These are phyloP conservation scores for Ophiostoma sp. DNA, from an alignment of 2,329 filamentous ascomycete species.

Conservation along the genomic window DNA sequence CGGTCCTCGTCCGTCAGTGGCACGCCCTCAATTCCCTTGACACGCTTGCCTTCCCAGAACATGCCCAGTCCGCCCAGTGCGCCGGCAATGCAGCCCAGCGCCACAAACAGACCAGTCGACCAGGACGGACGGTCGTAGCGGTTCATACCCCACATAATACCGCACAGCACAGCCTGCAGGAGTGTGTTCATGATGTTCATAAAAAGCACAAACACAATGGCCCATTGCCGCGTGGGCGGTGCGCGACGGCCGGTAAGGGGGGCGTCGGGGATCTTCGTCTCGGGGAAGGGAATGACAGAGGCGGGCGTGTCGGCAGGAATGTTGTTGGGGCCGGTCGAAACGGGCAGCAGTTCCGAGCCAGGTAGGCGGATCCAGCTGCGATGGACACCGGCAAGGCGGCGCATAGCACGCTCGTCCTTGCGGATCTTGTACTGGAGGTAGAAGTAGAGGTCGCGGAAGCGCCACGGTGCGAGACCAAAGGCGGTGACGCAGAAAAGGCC, in stretches of 20 bases:
- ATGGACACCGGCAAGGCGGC: slow-evolving; percentile 68
- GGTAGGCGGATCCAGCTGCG: slow-evolving; percentile 68
- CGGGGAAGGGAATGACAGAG: slow-evolving; percentile 57
- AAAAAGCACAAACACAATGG: slow-evolving; percentile 74
- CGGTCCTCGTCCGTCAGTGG: slow-evolving; percentile 54
- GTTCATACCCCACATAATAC: slow-evolving; percentile 79
- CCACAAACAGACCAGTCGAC: slow-evolving; percentile 75
- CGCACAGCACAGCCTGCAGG: slow-evolving; percentile 66
- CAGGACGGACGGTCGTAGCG: slow-evolving; percentile 69
- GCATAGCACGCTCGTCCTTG: slow-evolving; percentile 49
- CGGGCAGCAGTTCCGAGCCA: slow-evolving; percentile 56
- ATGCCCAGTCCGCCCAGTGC: slow-evolving; percentile 64
- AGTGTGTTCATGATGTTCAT: slow-evolving; percentile 74
- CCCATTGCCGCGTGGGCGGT: slow-evolving; percentile 63
- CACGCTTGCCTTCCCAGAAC: slow-evolving; percentile 64
- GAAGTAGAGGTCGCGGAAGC: slow-evolving; percentile 73
- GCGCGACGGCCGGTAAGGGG: slow-evolving; percentile 70
- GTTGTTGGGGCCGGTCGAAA: slow-evolving; percentile 49
- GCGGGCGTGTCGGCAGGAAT: slow-evolving; percentile 39
- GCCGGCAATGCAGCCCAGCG: slow-evolving; percentile 64
- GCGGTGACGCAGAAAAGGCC: slow-evolving; percentile 81
- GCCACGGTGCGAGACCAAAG: slow-evolving; percentile 79
- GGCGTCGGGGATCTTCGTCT: slow-evolving; percentile 56
- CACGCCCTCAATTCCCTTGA: slow-evolving; percentile 68
- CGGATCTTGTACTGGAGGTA: slow-evolving; percentile 58